Percentiles rank a stretch among this genome's conserved stretches.
Evolutionary conservation across 2,329 filamentous ascomycete genomes (phyloP).

Genomic region (Beauveria pseudobassiana): DNA sequence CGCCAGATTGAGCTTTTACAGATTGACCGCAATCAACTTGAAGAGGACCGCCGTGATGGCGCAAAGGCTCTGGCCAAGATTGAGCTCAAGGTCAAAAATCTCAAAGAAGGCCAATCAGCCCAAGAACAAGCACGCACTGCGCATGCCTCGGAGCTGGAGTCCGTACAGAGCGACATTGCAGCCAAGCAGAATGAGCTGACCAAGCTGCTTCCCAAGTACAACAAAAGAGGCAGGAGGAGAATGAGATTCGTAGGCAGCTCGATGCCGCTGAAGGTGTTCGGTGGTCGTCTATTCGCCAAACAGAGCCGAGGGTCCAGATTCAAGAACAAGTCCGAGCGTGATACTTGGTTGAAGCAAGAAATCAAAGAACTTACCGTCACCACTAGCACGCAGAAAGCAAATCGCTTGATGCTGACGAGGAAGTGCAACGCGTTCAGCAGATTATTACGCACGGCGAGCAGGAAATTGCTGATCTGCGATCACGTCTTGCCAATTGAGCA

Average conservation of each 20-base stretch:
- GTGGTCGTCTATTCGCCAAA: slow-evolving; percentile 80
- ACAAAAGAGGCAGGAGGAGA: slow-evolving; percentile 67
- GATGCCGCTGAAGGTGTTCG: slow-evolving; percentile 68
- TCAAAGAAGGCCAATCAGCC: slow-evolving; percentile 75
- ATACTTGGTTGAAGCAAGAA: slow-evolving; percentile 72
- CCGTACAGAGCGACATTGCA: slow-evolving; percentile 66
- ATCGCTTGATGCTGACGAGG: slow-evolving; percentile 76
- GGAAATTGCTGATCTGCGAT: slow-evolving; percentile 62
- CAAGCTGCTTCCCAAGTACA: slow-evolving; percentile 69
- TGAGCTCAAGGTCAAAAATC: slow-evolving; percentile 74
- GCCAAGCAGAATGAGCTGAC: slow-evolving; percentile 70
- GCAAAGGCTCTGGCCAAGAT: slow-evolving; percentile 75
- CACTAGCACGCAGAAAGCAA: slow-evolving; percentile 73
- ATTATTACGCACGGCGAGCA: slow-evolving; percentile 66
- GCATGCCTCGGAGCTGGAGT: slow-evolving; percentile 63
- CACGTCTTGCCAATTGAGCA: slow-evolving; percentile 73
- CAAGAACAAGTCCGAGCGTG: slow-evolving; percentile 79
- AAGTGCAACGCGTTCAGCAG: slow-evolving; percentile 63
- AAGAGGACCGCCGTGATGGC: slow-evolving; percentile 79
- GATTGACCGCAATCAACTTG: slow-evolving; percentile 78
- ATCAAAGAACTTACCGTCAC: slow-evolving; percentile 73
- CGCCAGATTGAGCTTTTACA: slow-evolving; percentile 78
- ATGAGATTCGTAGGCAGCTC: slow-evolving; percentile 60
- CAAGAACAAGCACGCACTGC: slow-evolving; percentile 65
- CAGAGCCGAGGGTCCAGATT: slow-evolving; percentile 85